These are phyloP conservation scores for Penicillium freii DNA, from an alignment of 2,329 filamentous ascomycete genomes.

Conservation along the genomic window DNA sequence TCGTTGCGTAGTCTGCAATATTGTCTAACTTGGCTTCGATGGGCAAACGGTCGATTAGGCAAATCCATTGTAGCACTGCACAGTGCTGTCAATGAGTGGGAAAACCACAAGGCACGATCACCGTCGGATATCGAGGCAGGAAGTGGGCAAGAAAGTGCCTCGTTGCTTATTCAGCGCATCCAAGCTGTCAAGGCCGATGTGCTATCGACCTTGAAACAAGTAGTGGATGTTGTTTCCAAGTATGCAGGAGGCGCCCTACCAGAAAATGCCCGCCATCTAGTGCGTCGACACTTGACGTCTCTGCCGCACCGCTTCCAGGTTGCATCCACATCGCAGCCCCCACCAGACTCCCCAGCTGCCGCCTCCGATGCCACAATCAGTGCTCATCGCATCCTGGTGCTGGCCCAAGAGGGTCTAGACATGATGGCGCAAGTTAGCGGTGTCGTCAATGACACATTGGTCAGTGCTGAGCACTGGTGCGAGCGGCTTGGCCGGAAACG, in stretches of 20 bases:
- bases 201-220: conserved; percentile 74
- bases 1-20: conserved; percentile 81
- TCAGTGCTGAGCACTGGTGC: conserved; percentile 89
- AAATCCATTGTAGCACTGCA: conserved; percentile 72
- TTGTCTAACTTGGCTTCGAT: conserved; percentile 75
- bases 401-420: conserved; percentile 86
- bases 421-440: conserved; percentile 91
- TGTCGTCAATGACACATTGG: conserved; percentile 83
- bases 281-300: conserved; percentile 78
- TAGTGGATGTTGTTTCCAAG: conserved; percentile 80
- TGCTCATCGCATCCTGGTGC: conserved; percentile 75
- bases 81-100: conserved; percentile 75
- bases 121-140: conserved; percentile 21
- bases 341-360: conserved; percentile 33
- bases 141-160: conserved; percentile 22
- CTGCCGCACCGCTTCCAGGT: conserved; percentile 79
- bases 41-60: conserved; percentile 78
- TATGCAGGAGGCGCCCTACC: conserved; percentile 90
- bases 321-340: conserved; percentile 56
- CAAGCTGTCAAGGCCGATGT: conserved; percentile 67
- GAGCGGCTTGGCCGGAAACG: conserved; percentile 64
- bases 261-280: conserved; percentile 79
- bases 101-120: conserved; percentile 47
- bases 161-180: conserved; percentile 54
- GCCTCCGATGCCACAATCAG: conserved; percentile 51